Conservation (phyloP, 164 flowering plant species). For the Liriodendron chinense region DNA sequence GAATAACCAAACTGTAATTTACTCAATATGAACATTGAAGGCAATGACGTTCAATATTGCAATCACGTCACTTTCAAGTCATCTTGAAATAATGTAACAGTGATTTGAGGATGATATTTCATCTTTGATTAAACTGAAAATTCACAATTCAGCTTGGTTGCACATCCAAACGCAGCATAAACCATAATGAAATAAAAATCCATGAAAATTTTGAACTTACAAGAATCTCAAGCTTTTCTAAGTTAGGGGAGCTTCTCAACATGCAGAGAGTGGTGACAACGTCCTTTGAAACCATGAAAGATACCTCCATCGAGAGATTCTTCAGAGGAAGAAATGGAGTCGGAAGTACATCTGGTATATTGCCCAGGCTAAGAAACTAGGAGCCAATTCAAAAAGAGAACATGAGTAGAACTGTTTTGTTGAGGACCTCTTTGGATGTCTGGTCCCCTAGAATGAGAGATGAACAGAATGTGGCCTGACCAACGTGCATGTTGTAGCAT, state of each 20-base stretch:
- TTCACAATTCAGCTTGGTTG: background rate
- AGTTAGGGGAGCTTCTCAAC: constrained; percentile 43
- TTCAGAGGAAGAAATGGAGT: constrained; percentile 32
- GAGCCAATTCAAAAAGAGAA: background rate
- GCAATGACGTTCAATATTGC: too few species aligned
- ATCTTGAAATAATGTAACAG: too few species aligned
- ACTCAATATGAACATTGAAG: too few species aligned
- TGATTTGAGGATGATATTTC: too few species aligned
- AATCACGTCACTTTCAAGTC: too few species aligned
- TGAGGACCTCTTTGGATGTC: background rate
- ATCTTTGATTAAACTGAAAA: background rate
- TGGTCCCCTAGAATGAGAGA: too few species aligned
- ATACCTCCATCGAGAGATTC: constrained; percentile 42
- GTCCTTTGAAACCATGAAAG: constrained; percentile 32
- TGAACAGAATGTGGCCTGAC: too few species aligned
- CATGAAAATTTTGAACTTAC: constrained; percentile 24
- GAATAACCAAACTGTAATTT: too few species aligned
- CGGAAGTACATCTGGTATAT: constrained; percentile 35
- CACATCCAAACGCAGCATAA: background rate
- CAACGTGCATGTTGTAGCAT: too few species aligned
- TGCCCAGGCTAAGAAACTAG: constrained; percentile 48
- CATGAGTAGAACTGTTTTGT: background rate
- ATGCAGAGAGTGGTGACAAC: constrained; percentile 37
- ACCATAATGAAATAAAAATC: background rate
- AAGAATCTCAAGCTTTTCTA: constrained; percentile 43